A percentile compares a stretch with the other conserved stretches of the same genome.
Conservation (phyloP, 257 asterid genomes). For the Eustoma russellianum region DNA sequence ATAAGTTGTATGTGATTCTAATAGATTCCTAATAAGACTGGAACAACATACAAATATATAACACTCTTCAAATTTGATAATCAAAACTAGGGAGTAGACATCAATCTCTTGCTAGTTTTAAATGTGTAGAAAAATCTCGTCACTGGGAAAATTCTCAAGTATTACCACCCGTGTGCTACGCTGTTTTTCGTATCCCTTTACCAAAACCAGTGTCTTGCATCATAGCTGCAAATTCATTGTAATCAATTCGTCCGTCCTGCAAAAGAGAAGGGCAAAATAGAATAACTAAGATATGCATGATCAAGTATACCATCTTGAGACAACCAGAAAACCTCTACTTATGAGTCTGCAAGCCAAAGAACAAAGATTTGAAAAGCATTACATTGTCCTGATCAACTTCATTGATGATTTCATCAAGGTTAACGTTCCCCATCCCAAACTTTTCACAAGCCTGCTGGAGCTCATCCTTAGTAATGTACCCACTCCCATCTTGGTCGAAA, state of each 20-base stretch:
- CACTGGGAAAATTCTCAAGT: background rate
- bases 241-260: conserved; percentile 82
- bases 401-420: conserved; percentile 32
- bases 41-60: no score
- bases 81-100: no score
- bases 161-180: no score
- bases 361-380: background rate
- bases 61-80: no score
- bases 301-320: no score
- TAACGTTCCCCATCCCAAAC: conserved; percentile 28
- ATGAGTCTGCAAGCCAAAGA: background rate
- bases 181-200: conserved; percentile 3
- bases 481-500: conserved; percentile 45
- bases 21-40: no score
- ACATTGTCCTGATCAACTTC: conserved; percentile 45
- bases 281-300: background rate
- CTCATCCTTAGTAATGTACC: conserved; percentile 40
- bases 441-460: conserved; percentile 37
- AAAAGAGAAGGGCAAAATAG: conserved; percentile 3
- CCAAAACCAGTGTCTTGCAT: conserved; percentile 72
- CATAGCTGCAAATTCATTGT: conserved; percentile 78
- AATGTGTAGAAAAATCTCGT: background rate
- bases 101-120: no score
- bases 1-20: no score
- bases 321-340: no score